A percentile compares a stretch with the other conserved stretches of the same genome.
These are phyloP conservation scores for Eleusine indica DNA, from an alignment of 176 grass and related monocot genomes.

Conservation along the genomic window DNA sequence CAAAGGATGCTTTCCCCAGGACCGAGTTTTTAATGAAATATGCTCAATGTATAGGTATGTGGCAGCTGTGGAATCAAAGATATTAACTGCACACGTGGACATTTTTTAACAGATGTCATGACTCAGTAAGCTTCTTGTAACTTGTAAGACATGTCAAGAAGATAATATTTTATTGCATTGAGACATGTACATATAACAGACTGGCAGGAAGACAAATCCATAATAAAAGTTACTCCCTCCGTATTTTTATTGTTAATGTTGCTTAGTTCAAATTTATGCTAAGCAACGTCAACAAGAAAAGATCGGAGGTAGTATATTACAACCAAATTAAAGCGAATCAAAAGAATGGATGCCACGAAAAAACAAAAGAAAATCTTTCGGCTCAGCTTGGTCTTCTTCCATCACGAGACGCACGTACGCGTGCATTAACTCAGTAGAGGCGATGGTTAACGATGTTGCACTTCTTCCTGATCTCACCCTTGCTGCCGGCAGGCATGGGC, in stretches of 20 bases:
- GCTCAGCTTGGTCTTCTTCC: neutral
- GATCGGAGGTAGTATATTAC: too few relatives aligned
- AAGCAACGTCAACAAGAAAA: too few relatives aligned
- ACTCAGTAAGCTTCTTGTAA: neutral
- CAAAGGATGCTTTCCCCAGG: too few relatives aligned
- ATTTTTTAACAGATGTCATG: neutral
- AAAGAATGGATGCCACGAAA: slow-evolving; percentile 29
- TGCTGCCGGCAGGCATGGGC: slow-evolving; percentile 46
- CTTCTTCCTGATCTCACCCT: slow-evolving; percentile 63
- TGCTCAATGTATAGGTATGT: too few relatives aligned
- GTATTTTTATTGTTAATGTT: too few relatives aligned
- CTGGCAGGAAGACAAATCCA: slow-evolving; percentile 8
- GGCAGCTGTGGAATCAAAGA: too few relatives aligned
- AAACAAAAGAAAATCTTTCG: neutral
- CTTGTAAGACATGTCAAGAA: neutral
- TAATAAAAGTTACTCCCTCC: neutral
- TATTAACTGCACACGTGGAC: neutral
- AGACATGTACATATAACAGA: slow-evolving; percentile 8
- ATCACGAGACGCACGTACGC: neutral
- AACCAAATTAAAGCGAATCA: slow-evolving; percentile 19
- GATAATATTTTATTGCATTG: neutral
- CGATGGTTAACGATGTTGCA: slow-evolving; percentile 40
- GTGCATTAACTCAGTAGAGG: neutral
- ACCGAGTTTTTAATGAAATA: too few relatives aligned
- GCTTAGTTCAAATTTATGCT: too few relatives aligned